Conservation (phyloP, 23 red algal species). For the Cyanidioschyzon merolae region DNA sequence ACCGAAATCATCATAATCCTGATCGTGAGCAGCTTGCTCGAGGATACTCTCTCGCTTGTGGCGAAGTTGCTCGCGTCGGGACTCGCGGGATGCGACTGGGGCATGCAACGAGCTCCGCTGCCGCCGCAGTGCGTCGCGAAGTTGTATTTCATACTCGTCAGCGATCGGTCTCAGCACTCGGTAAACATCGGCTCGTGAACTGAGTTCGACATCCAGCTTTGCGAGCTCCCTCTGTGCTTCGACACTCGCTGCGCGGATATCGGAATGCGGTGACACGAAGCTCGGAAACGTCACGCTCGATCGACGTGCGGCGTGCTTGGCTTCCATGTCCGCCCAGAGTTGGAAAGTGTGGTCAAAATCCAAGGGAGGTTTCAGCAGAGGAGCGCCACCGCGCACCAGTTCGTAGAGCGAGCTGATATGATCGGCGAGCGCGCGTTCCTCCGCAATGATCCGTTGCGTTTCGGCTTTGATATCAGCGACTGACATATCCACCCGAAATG, state of each 20-base stretch:
- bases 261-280: not conserved
- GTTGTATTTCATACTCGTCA: slow-evolving; percentile 3
- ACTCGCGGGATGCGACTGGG: not conserved
- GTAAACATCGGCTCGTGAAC: slow-evolving; percentile 7
- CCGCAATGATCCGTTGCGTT: not conserved
- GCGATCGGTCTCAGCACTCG: slow-evolving; percentile 15
- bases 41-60: not conserved
- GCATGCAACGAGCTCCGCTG: not conserved
- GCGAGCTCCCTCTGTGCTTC: not conserved
- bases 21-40: not conserved
- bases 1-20: slow-evolving; percentile 1
- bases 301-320: not conserved
- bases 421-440: slow-evolving; percentile 15
- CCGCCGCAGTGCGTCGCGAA: slow-evolving; percentile 2
- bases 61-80: not conserved
- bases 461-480: not conserved
- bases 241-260: not conserved
- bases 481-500: not conserved
- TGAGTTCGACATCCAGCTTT: slow-evolving; percentile 3
- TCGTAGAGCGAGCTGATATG: not conserved
- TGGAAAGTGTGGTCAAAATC: slow-evolving; percentile 14
- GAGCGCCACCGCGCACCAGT: not conserved
- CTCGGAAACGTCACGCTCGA: slow-evolving; percentile 14
- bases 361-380: not conserved
- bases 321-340: slow-evolving; percentile 1